These are phyloP conservation scores for Dalbergia cultrata DNA, from an alignment of 306 rosid species.

Conservation along the genomic window DNA sequence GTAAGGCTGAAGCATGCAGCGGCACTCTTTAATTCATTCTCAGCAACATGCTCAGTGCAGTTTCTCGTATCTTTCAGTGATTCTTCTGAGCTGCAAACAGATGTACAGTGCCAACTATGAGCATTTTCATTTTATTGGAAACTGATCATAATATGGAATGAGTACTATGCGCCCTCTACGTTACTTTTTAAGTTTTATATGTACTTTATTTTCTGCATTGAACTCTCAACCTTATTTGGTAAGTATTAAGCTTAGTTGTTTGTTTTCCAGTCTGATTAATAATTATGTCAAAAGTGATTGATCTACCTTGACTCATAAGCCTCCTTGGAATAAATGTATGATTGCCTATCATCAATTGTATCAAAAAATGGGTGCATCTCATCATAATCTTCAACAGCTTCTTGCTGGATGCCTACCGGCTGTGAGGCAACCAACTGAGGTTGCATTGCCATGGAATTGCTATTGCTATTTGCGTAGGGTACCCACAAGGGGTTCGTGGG, in stretches of 20 bases:
- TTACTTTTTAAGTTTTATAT: neutral
- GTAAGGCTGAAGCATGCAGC: constrained; percentile 86
- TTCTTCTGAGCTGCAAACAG: constrained; percentile 71
- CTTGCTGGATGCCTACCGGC: constrained; percentile 55
- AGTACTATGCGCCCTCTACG: neutral
- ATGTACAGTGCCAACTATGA: constrained; percentile 15
- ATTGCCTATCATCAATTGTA: constrained; percentile 75
- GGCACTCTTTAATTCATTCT: constrained; percentile 77
- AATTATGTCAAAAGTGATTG: neutral
- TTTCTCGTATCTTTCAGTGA: constrained; percentile 70
- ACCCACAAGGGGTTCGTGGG: constrained; percentile 57
- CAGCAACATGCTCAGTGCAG: constrained; percentile 57
- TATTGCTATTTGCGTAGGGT: constrained; percentile 43
- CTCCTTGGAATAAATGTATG: constrained; percentile 74
- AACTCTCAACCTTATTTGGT: constrained; percentile 6
- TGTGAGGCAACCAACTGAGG: constrained; percentile 52
- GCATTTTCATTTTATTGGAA: constrained; percentile 35
- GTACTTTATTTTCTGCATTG: neutral
- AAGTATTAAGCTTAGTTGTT: constrained; percentile 3
- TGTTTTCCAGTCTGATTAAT: neutral
- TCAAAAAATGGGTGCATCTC: constrained; percentile 73
- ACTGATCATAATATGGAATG: constrained; percentile 25
- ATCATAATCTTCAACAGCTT: constrained; percentile 65
- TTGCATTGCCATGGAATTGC: constrained; percentile 52
- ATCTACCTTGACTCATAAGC: constrained; percentile 79